Evolutionary conservation across 2,329 filamentous ascomycete species (phyloP).

Genomic region (Sclerotinia glacialis): DNA sequence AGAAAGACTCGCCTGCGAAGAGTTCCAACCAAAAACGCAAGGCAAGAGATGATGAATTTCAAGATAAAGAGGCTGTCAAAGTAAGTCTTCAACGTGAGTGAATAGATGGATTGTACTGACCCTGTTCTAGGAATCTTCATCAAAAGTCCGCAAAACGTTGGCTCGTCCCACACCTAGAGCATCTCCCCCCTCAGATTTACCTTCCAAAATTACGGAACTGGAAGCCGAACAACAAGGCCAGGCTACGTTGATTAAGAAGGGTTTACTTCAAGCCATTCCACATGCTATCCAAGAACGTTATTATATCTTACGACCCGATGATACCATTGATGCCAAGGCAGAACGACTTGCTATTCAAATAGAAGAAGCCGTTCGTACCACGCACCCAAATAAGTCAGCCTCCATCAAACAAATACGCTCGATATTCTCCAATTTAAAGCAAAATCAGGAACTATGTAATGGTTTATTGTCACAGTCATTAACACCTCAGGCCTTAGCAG

Average conservation of each 20-base stretch:
- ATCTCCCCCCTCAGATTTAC: constrained; percentile 44
- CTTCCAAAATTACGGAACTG: constrained; percentile 53
- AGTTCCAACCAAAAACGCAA: constrained; percentile 41
- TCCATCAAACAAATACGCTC: constrained; percentile 67
- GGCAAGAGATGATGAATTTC: constrained; percentile 55
- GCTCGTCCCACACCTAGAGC: constrained; percentile 44
- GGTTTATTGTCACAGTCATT: constrained; percentile 71
- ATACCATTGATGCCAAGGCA: constrained; percentile 61
- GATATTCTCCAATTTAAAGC: constrained; percentile 83
- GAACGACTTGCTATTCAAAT: constrained; percentile 74
- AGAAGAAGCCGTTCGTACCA: constrained; percentile 66
- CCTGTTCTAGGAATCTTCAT: constrained; percentile 42
- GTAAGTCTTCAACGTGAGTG: constrained; percentile 38
- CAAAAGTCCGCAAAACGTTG: constrained; percentile 55
- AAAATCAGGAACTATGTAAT: constrained; percentile 74
- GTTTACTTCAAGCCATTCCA: constrained; percentile 64
- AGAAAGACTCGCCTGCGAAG: constrained; percentile 15
- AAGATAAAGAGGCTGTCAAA: constrained; percentile 49
- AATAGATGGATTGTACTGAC: constrained; percentile 6
- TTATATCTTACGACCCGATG: constrained; percentile 60
- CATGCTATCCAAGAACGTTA: constrained; percentile 63
- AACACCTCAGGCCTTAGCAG: constrained; percentile 72
- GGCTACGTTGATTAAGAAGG: constrained; percentile 68
- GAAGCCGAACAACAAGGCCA: constrained; percentile 63
- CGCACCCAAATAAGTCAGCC: constrained; percentile 51